phyloP scores from a whole-genome alignment of 305 asterid species.

The Ajuga reptans region DNA sequence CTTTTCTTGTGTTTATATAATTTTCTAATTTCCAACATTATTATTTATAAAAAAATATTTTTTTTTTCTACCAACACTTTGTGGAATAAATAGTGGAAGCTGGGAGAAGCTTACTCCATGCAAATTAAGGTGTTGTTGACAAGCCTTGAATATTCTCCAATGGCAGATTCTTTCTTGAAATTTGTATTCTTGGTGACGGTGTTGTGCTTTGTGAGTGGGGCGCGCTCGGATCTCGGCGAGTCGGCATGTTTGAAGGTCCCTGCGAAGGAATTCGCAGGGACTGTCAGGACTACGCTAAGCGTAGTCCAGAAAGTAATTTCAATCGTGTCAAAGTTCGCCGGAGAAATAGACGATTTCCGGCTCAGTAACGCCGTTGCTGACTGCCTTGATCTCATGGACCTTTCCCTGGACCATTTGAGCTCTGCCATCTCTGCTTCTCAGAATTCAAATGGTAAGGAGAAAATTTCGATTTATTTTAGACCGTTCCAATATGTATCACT shows the following conservation, averaged over 20 bases:
- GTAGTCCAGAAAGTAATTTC: constrained; percentile 29
- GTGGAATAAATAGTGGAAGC: not conserved
- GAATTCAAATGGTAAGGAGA: constrained; percentile 33
- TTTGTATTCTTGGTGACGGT: constrained; percentile 12
- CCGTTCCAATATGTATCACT: too few species aligned
- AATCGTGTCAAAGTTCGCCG: constrained; percentile 24
- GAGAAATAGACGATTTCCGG: constrained; percentile 31
- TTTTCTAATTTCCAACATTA: too few species aligned
- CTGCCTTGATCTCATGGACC: constrained; percentile 52
- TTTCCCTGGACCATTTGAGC: constrained; percentile 37
- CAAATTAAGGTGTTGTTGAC: not conserved
- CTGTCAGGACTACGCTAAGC: constrained; percentile 32
- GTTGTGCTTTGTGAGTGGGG: constrained; percentile 7
- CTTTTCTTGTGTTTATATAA: too few species aligned
- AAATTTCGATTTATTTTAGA: too few species aligned
- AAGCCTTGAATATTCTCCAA: not conserved
- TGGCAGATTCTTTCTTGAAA: constrained; percentile 7
- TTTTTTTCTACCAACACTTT: too few species aligned
- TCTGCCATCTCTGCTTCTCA: constrained; percentile 36
- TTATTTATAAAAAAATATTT: too few species aligned
- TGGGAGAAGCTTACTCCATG: constrained; percentile 2
- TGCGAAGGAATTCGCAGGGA: constrained; percentile 28
- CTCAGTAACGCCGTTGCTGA: constrained; percentile 41
- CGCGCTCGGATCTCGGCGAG: constrained; percentile 12
- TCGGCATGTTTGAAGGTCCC: constrained; percentile 41